Percentiles rank a stretch among this genome's conserved stretches.
phyloP scores from a whole-genome alignment of 1,284 basidiomycete genomes.

The Apiotrichum montevideense region DNA sequence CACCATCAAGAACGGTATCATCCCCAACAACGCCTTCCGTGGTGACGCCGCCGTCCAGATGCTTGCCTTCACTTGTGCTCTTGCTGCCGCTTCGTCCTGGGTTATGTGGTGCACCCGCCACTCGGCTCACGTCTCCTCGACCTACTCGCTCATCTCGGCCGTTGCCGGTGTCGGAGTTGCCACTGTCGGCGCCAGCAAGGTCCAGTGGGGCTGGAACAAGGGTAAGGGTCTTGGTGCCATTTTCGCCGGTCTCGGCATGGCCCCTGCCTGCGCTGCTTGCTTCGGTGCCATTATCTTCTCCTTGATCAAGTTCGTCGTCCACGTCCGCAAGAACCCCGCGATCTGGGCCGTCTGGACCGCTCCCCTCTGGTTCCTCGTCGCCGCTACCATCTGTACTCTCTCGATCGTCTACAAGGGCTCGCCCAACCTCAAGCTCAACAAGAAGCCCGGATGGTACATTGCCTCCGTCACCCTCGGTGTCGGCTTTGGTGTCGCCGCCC shows the following conservation, averaged over 20 bases:
- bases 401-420: conserved; percentile 49
- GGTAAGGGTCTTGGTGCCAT: conserved; percentile 50
- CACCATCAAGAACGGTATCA: conserved; percentile 52
- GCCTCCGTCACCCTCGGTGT: conserved; percentile 46
- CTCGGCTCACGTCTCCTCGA: conserved; percentile 49
- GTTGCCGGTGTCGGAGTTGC: conserved; percentile 52
- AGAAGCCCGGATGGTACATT: conserved; percentile 38
- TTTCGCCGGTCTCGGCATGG: conserved; percentile 47
- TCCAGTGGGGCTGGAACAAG: conserved; percentile 52
- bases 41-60: conserved; percentile 49
- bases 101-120: conserved; percentile 48
- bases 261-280: conserved; percentile 42
- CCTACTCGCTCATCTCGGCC: conserved; percentile 49
- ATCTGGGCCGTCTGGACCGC: conserved; percentile 45
- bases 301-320: conserved; percentile 46
- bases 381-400: conserved; percentile 41
- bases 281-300: conserved; percentile 48
- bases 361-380: conserved; percentile 49
- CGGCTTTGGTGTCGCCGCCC: conserved; percentile 40
- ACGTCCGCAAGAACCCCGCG: conserved; percentile 43
- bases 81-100: conserved; percentile 46
- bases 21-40: conserved; percentile 44
- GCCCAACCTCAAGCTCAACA: conserved; percentile 46
- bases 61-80: conserved; percentile 49
- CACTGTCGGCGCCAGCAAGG: conserved; percentile 43